Evolutionary conservation across 805 yeast genomes (phyloP), one percentile per base, ranked within the genome.

Genomic region (Cyberlindnera subsufficiens): DNA sequence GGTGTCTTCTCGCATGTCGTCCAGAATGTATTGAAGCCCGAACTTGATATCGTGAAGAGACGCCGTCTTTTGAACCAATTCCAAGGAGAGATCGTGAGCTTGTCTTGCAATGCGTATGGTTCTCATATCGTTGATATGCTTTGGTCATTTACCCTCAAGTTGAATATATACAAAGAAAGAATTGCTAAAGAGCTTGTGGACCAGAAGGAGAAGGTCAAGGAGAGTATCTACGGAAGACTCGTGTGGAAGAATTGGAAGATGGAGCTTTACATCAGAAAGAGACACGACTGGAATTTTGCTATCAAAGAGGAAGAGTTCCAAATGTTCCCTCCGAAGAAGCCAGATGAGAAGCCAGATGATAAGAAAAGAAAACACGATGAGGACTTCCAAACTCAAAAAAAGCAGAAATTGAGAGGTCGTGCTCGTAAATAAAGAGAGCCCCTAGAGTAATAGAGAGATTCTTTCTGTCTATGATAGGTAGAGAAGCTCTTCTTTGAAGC

Each of bases 191-290:
- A 80, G 45, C 66, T 91, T 46, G 55, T 68, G 22, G 72, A 68
- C 15, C 74, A 80, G 35, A 74, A 81, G 32, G 82, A 77, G 32
- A 71, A 73, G 47, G 84, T 93, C 35, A 89, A 93, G 66, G 87
- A 82, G 47, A 86, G 96, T 58, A 75, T 70, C 11, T 93, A 91
- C 57, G 99, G 99, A 30, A 78, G 82, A 58, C 74, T 80, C 54
- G 98, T 93, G 2, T 93, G 97, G 98, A 86, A 83, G 60, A 91
- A 91, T 61, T 93, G 97, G 97, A 67, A 75, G 27, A 74, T 91
- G 82, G 98, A 93, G 60, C 65, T 81, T 53, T 91, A 79, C 55
- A 59, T 68, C 10, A 73, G 95, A 58, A 80, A 81, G 63, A 76
- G 81, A 60, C 77, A 70, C 56, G 96, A 89, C 56, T 91, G 98